phyloP scores from a whole-genome alignment of 805 yeast genomes.

The Starmerella bacillaris region DNA sequence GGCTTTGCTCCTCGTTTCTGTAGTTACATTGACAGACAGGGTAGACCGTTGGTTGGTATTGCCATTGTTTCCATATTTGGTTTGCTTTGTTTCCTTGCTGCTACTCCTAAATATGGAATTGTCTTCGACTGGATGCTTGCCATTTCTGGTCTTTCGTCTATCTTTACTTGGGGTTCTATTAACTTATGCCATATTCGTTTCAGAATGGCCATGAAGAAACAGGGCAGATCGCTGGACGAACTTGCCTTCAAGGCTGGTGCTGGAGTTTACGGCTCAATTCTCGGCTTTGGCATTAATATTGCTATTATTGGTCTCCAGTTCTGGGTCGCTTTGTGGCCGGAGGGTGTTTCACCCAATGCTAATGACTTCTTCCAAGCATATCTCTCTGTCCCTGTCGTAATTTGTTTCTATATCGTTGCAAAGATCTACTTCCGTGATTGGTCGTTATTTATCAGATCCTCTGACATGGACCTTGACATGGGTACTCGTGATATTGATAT shows the following conservation, averaged over 20 bases:
- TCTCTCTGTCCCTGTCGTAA: slow-evolving; percentile 30
- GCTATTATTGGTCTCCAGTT: slow-evolving; percentile 58
- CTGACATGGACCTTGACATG: slow-evolving; percentile 41
- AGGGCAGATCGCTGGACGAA: slow-evolving; percentile 54
- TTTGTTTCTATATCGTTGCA: slow-evolving; percentile 33
- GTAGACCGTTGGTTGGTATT: slow-evolving; percentile 63
- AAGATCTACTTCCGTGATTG: slow-evolving; percentile 29
- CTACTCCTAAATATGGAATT: slow-evolving; percentile 31
- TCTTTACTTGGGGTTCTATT: slow-evolving; percentile 65
- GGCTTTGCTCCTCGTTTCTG: slow-evolving; percentile 43
- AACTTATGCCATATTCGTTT: slow-evolving; percentile 52
- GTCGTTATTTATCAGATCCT: slow-evolving; percentile 27
- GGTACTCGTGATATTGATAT: slow-evolving; percentile 41
- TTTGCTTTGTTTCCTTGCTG: slow-evolving; percentile 42
- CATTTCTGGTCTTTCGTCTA: slow-evolving; percentile 59
- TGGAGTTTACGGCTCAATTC: slow-evolving; percentile 50
- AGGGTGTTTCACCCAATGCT: slow-evolving; percentile 28
- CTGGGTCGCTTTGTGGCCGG: slow-evolving; percentile 66
- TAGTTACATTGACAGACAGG: slow-evolving; percentile 55
- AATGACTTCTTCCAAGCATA: slow-evolving; percentile 35
- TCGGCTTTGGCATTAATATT: slow-evolving; percentile 40
- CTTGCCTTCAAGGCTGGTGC: slow-evolving; percentile 46
- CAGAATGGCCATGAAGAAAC: slow-evolving; percentile 40
- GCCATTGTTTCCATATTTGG: slow-evolving; percentile 31
- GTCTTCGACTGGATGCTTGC: slow-evolving; percentile 64